Base-by-base conservation (phyloP, 2,329 filamentous ascomycete genomes). In the Massarina eburnea region DNA sequence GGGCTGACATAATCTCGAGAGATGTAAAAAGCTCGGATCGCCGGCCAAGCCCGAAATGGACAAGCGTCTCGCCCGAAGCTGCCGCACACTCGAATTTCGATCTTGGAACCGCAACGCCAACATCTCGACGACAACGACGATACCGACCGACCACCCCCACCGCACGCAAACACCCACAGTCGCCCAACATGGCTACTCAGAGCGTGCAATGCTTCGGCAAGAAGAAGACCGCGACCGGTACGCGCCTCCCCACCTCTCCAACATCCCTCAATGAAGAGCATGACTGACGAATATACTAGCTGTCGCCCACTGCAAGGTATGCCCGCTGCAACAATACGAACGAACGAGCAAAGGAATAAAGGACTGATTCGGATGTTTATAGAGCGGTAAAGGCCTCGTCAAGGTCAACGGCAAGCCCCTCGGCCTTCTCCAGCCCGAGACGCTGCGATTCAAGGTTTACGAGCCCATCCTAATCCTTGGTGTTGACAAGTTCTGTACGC, bases 391-490 rank as follows among this genome's bases (percentile, higher is more conserved):
- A 76, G 94, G 94, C 77, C 86, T 97, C 71, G 84, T 99, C 80
- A 96, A 95, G 84, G 94, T 96, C 80, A 99, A 97, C 83, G 94
- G 94, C 80, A 89, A 90, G 76, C 94, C 94, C 71, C 86, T 99
- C 71, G 81, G 82, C 72, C 89, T 97, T 71, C 88, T 96, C 70
- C 89, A 96, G 82, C 91, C 94, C 70, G 89, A 96, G 81, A 86
- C 96, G 78, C 84, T 99, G 72, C 88, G 94, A 77, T 96, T 95
- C 87, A 97, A 96, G 88, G 91, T 97, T 80, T 99, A 99, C 86
- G 94, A 99, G 81, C 94, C 94, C 68, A 80, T 99, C 77, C 86
- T 99, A 70, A 89, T 99, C 73, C 85, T 97, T 73, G 94, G 94
- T 67, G 84, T 95, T 71, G 94, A 99, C 81, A 97, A 96, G 80